Evolutionary conservation across 225 moss, liverwort and hornwort species (phyloP), one percentile per base, ranked within the genome.

Genomic region (Straminergon stramineum): DNA sequence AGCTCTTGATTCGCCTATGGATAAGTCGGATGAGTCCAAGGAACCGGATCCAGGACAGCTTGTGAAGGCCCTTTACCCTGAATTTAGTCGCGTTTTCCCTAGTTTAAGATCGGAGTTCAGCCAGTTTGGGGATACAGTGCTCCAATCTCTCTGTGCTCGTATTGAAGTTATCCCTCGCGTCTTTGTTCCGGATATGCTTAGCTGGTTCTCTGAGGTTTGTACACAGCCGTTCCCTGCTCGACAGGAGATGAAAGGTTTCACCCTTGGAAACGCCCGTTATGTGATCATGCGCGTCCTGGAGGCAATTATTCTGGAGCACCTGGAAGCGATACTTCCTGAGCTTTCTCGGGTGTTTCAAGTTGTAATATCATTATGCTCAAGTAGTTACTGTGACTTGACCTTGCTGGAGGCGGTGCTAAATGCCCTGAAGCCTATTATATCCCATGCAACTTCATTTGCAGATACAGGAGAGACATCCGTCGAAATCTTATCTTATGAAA

Each of bases 161-260:
- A 86, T 98, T 74, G 94, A 92, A 91, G 92, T 90, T 75, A 93
- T 97, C 81, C 96, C 98, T 75, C 93, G 91, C 75, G 90, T 91
- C 75, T 91, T 93, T 87, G 93, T 98, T 76, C 96, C 98, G 63
- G 98, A 98, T 66, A 90, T 98, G 90, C 90, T 98, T 57, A 98
- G 96, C 89, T 98, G 98, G 98, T 98, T 97, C 76, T 95, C 96
- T 68, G 96, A 95, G 82, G 85, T 98, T 84, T 97, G 98, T 91
- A 91, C 87, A 34, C 93, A 98, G 75, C 97, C 98, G 37, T 98
- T 98, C 87, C 94, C 96, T 83, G 89, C 87, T 75, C 85, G 75
- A 82, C 90, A 89, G 62, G 93, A 93, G 71, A 91, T 95, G 45
- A 93, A 90, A 91, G 94, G 95, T 45, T 98, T 94, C 83, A 91